Evolutionary conservation across 441 rosid species (phyloP).

Genomic region (Aleurites moluccanus): DNA sequence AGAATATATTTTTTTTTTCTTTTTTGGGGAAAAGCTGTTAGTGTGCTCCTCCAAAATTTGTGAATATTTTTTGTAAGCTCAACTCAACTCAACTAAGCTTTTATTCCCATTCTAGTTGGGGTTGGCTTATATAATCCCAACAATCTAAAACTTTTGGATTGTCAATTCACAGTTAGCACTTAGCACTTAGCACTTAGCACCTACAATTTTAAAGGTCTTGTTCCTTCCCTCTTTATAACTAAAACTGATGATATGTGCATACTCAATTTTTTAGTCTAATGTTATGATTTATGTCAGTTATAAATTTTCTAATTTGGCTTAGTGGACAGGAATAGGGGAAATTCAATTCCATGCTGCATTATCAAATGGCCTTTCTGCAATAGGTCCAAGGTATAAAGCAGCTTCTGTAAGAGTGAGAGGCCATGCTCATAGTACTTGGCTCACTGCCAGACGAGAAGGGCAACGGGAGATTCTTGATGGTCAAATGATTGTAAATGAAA

Average conservation of each 20-base stretch:
- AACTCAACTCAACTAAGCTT: background rate
- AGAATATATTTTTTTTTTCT: too few species aligned
- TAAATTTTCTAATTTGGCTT: constrained; percentile 22
- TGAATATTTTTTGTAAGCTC: background rate
- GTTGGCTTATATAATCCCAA: background rate
- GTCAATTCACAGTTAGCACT: background rate
- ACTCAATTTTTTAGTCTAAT: background rate
- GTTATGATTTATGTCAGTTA: background rate
- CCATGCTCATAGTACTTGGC: constrained; percentile 39
- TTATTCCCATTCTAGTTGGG: background rate
- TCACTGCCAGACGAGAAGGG: constrained; percentile 75
- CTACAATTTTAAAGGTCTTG: background rate
- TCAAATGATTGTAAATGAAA: constrained; percentile 50
- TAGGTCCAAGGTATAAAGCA: constrained; percentile 66
- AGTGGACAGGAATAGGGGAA: constrained; percentile 54
- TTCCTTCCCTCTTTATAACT: background rate
- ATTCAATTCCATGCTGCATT: constrained; percentile 60
- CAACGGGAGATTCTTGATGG: constrained; percentile 62
- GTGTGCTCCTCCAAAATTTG: background rate
- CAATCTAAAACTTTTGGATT: background rate
- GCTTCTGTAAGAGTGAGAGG: constrained; percentile 41
- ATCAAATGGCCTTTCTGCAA: constrained; percentile 60
- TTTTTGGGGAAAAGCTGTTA: background rate
- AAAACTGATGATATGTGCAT: background rate
- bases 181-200: too few species aligned